Base-by-base conservation (phyloP, 1,284 basidiomycete genomes). In the Apiotrichum gracile region DNA sequence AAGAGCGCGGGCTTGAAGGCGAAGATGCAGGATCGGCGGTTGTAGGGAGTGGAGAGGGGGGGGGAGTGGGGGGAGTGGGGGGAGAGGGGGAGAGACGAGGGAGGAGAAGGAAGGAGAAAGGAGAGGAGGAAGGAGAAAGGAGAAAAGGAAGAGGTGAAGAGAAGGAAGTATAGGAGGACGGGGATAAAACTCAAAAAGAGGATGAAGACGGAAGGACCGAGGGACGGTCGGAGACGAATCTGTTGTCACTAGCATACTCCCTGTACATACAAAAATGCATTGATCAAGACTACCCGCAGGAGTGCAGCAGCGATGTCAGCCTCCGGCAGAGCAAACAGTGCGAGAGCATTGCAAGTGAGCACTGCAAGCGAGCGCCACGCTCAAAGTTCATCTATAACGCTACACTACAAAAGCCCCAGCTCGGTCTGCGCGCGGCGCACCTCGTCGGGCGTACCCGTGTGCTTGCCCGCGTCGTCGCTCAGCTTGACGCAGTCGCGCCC, bases 381-480 rank as follows among this genome's bases (percentile, higher is more conserved):
- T n/a, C n/a, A n/a, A n/a, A n/a, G n/a, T n/a, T n/a, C n/a, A n/a
- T n/a, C n/a, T n/a, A n/a, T n/a, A n/a, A n/a, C n/a, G n/a, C n/a
- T n/a, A n/a, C n/a, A 34, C n/a, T 37, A 37, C 19, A 19, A 5
- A 26, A 73, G 45, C 6, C 59, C 59, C 31, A 75, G 57, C 50
- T 68, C 68, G 27, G 48, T 40, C 57, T 70, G 64, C 1, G 67
- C 72, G 16, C 66, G 42, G 49, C 58, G 60, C 19, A 76, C 74
- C 51, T 74, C 74, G 7, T 65, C 65, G 16, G 58, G 37, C 25
- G 65, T 55, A 3, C 74, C 74, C 5, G 74, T 75, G 56, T 72
- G 69, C 68, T 94, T 96, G 7, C 79, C 85, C 55, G 86, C 72
- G 64, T 96, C 91, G 72, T 96, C 93, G 57, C 88, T 91, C 61